phyloP scores from a whole-genome alignment of 768 basidiomycete genomes.

The Rhodotorula sphaerocarpa region DNA sequence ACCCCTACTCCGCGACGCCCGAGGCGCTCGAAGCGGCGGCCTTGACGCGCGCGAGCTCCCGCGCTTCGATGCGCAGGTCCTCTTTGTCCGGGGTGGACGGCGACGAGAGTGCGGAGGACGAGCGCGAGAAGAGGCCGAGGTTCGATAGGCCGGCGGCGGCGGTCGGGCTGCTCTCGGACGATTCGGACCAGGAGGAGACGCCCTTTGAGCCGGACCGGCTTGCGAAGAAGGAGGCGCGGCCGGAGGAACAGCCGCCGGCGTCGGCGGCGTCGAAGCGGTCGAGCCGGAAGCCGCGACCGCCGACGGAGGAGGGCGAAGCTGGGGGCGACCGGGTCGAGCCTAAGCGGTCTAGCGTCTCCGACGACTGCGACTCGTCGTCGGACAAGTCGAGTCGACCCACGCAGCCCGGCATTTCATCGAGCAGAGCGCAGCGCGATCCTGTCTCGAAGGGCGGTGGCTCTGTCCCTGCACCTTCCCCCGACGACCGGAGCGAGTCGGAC shows the following conservation, averaged over 20 bases:
- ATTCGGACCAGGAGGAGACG: background rate
- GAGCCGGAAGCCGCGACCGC: background rate
- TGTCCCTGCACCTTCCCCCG: background rate
- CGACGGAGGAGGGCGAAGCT: background rate
- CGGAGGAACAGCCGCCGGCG: background rate
- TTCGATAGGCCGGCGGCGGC: slow-evolving; percentile 20
- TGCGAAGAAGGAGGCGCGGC: too few relatives aligned
- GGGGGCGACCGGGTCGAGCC: too few relatives aligned
- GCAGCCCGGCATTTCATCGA: too few relatives aligned
- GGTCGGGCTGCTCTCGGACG: background rate
- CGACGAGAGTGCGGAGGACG: too few relatives aligned
- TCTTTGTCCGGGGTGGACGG: too few relatives aligned
- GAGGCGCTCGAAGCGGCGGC: slow-evolving; percentile 10
- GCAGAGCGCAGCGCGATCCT: too few relatives aligned
- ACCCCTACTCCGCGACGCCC: slow-evolving; percentile 24
- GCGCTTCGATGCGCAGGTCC: too few relatives aligned
- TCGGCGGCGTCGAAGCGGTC: background rate
- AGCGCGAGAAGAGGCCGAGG: slow-evolving; percentile 2
- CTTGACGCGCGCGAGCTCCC: background rate
- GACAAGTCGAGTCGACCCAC: too few relatives aligned
- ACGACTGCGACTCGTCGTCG: too few relatives aligned
- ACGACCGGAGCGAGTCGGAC: background rate
- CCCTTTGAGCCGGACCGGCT: background rate
- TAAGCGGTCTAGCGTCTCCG: too few relatives aligned
- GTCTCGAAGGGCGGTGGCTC: too few relatives aligned